Evolutionary conservation across 23 red algal genomes (phyloP).

Genomic region (Gracilariopsis chorda): DNA sequence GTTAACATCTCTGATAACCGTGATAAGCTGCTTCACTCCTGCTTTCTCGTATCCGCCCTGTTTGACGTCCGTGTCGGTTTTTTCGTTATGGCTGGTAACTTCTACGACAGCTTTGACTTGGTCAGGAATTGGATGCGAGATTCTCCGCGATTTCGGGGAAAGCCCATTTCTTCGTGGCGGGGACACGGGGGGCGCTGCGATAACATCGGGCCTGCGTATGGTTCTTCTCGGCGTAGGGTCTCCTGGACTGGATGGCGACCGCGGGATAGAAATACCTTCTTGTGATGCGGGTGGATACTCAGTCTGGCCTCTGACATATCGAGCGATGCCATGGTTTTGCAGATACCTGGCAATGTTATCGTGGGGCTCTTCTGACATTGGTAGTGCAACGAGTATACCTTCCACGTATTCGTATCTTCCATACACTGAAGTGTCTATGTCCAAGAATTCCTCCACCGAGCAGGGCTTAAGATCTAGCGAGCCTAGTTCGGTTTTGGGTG

Average conservation of each 20-base stretch:
- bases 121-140: neutral
- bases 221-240: neutral
- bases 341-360: neutral
- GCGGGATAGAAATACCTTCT: neutral
- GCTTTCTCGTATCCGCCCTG: neutral
- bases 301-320: neutral
- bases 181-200: neutral
- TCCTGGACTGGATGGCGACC: neutral
- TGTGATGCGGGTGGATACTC: neutral
- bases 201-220: neutral
- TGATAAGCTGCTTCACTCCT: neutral
- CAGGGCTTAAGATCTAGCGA: neutral
- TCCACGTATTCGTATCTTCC: constrained; percentile 3
- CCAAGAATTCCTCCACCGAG: neutral
- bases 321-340: neutral
- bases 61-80: neutral
- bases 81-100: neutral
- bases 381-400: neutral
- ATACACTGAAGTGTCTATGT: neutral
- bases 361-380: neutral
- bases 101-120: neutral
- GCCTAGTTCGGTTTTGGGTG: neutral
- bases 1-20: neutral
- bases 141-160: neutral
- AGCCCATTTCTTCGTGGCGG: neutral